Percentiles rank a stretch among this genome's conserved stretches.
These are phyloP conservation scores for Rhodotorula sp. DNA, from an alignment of 1,284 basidiomycete species.

Conservation along the genomic window DNA sequence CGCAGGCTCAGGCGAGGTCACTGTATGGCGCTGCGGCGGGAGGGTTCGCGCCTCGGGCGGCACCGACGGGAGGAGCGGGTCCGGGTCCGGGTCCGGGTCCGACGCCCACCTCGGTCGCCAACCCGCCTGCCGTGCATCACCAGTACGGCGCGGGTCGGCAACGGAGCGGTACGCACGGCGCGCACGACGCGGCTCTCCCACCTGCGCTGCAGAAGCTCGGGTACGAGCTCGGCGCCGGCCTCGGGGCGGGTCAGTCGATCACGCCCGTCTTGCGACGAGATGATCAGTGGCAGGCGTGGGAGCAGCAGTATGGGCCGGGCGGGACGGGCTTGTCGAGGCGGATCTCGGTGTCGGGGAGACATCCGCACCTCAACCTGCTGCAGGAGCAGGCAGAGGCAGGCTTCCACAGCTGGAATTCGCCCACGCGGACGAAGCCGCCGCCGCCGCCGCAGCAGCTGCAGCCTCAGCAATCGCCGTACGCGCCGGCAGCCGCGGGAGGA, in stretches of 20 bases:
- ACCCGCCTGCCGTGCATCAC: constrained; percentile 42
- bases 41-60: constrained; percentile 3
- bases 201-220: constrained; percentile 65
- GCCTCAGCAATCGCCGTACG: background rate
- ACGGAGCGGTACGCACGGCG: constrained; percentile 76
- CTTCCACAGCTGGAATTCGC: constrained; percentile 52
- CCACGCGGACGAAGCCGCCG: constrained; percentile 45
- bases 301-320: constrained; percentile 17
- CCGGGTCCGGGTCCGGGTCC: no score
- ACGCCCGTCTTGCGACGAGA: constrained; percentile 38
- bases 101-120: constrained; percentile 26
- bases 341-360: constrained; percentile 67
- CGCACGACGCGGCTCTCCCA: constrained; percentile 76
- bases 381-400: constrained; percentile 63
- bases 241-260: constrained; percentile 33
- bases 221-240: constrained; percentile 41
- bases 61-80: constrained; percentile 4
- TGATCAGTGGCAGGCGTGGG: constrained; percentile 42
- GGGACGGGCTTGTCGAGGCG: constrained; percentile 58
- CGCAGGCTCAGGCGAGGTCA: constrained; percentile 22
- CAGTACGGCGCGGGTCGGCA: constrained; percentile 54
- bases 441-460: background rate
- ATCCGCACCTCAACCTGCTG: constrained; percentile 81
- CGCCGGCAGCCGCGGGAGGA: background rate
- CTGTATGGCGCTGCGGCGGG: constrained; percentile 26